Evolutionary conservation across 169 alveolate species (phyloP), one percentile per base, ranked within the genome.

Genomic region (Plasmodium vivax): DNA sequence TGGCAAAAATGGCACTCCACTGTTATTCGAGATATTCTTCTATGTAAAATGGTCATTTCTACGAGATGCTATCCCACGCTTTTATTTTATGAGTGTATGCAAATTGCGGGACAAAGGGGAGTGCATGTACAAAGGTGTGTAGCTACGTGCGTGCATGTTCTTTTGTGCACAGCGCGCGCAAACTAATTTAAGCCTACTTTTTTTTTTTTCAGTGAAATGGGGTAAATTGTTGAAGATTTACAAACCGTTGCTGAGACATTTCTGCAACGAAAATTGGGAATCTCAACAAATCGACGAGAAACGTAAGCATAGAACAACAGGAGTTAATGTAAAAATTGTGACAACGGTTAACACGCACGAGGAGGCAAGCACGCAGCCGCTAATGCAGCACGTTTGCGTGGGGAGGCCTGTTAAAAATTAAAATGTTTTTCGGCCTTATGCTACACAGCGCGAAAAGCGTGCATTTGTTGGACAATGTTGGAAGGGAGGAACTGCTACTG

Each of bases 161-260:
- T 68, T 68, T 23, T 19, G 16, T 68, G 92, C 83, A 71, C 83
- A 84, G 32, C 30, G 74, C 47, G 56, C 34, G 54, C 92, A 32
- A 83, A 41, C 51, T 14, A 51, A 41, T 16, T 56, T 56, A 54
- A 82, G 3, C 27, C 47, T 82, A 47, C 19, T 43, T 84, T 84
- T 84, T 84, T 83, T 83, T 62, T 84, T 84, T 84, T 84, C n/a
- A 43, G 43, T 4, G 47, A 84, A 84, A 54, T 84, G 30, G 51
- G 27, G 74, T 45, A 62, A 72, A 68, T 36, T 68, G 83, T 71
- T 84, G 68, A 54, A 71, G 34, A 51, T 71, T 32, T 47, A 68
- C 77, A 72, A 84, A 14, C n/a, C 16, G 82, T 34, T 84, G 14
- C 51, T 72, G 43, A 81, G 14, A 38, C 47, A 8, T 84, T 71